Evolutionary conservation across 225 moss, liverwort and hornwort genomes (phyloP), one percentile per base, ranked within the genome.

Genomic region (Asterella californica): DNA sequence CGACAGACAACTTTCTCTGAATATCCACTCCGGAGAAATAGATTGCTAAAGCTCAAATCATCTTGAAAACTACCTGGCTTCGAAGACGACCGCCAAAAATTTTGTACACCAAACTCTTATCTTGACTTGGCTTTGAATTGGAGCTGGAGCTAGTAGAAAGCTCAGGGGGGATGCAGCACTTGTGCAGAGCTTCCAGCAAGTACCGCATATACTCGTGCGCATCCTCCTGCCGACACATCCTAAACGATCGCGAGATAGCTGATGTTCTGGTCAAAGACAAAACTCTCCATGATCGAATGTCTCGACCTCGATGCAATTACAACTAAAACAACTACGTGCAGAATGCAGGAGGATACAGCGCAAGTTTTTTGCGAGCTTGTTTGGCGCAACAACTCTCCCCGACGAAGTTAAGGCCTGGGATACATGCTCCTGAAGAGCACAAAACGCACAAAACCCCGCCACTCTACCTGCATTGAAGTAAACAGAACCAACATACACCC

Each of bases 191-290:
- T 74, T 94, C 96, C 32, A 97, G 84, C 6, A 97, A 84, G 54
- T 91, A 93, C 55, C 96, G 93, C 94, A 97, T 90, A 68, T 97
- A 97, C 83, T 97, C 96, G 74, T 97, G 96, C 17, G 96, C 94
- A 81, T 97, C 96, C 83, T 97, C 96, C 86, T 97, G 96, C 78
- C 93, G 91, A 83, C 94, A 93, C 91, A 92, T 89, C 60, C 91
- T 86, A 34, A 97, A 97, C 53, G 91, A 91, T 80, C 94, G 90
- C 78, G 93, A 97, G 21, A 92, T 90, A 33, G 82, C 92, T 94
- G 78, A 17, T 36, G 27, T 25, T 81, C 60, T 47, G 49, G 87
- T 94, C 79, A 92, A 86, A 85, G 86, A 83, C 52, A 4, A 24
- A 15, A 60, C 46, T 9, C 2, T 21, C 33, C 36, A 63, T 22